These are phyloP conservation scores for Nakataea oryzae DNA, from an alignment of 2,329 filamentous ascomycete species.

Conservation along the genomic window DNA sequence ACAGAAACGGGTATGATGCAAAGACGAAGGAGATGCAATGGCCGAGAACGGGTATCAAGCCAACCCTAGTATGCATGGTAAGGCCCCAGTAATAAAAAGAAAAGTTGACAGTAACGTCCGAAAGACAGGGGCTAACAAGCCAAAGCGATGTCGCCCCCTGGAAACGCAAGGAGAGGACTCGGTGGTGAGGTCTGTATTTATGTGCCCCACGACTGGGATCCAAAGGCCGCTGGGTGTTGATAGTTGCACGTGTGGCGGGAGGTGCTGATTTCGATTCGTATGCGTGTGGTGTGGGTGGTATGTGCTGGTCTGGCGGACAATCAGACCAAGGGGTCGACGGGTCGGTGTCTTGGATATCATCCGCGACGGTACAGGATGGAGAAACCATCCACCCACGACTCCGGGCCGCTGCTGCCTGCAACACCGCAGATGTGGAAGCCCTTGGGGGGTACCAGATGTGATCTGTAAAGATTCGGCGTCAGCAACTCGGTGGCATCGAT, in stretches of 20 bases:
- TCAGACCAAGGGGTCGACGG: not conserved
- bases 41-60: not conserved
- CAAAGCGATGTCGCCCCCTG: not conserved
- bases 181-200: not conserved
- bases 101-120: not conserved
- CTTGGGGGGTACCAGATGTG: slow-evolving; percentile 78
- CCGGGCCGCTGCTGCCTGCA: slow-evolving; percentile 61
- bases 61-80: not conserved
- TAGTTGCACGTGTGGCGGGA: not conserved
- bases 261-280: too few relatives aligned
- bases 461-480: slow-evolving; percentile 36
- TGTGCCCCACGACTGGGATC: not conserved
- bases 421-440: slow-evolving; percentile 85
- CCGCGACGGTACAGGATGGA: slow-evolving; percentile 46
- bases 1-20: not conserved
- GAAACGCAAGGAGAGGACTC: not conserved
- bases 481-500: slow-evolving; percentile 8
- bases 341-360: not conserved
- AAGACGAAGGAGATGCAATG: not conserved
- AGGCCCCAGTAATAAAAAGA: not conserved
- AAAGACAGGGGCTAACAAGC: not conserved
- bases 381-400: slow-evolving; percentile 72
- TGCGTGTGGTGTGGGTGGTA: not conserved
- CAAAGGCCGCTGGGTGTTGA: not conserved
- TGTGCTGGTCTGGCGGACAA: too few relatives aligned